Evolutionary conservation across 306 rosid genomes (phyloP).

Genomic region (Pyrus betulifolia): DNA sequence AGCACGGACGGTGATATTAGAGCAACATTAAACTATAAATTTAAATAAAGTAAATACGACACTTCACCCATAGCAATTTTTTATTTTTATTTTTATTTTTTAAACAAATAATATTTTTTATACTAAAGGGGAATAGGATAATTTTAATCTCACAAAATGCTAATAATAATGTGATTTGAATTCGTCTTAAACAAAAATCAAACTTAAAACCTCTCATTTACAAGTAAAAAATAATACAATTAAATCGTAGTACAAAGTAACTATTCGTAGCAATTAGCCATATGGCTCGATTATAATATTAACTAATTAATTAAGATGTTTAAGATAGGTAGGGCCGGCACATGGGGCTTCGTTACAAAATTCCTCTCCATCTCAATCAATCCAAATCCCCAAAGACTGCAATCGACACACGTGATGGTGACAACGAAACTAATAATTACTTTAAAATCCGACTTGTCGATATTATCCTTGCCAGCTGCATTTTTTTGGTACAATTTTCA

Average conservation of each 20-base stretch:
- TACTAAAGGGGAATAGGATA: accelerated
- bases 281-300: not conserved
- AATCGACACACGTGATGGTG: conserved; percentile 12
- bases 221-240: accelerated
- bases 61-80: not conserved
- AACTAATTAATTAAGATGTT: not conserved
- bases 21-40: not conserved
- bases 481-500: not conserved
- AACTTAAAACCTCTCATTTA: accelerated
- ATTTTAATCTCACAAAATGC: accelerated
- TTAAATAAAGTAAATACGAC: not conserved
- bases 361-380: not conserved
- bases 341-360: not conserved
- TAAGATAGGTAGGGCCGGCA: not conserved
- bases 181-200: no score
- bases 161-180: no score
- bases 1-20: not conserved
- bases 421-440: not conserved
- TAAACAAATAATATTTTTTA: no score
- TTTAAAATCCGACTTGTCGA: not conserved
- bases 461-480: not conserved
- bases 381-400: not conserved
- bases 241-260: accelerated
- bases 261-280: not conserved
- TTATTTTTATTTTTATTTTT: no score